Evolutionary conservation across 306 rosid species (phyloP).

Genomic region (Spatholobus suberectus): DNA sequence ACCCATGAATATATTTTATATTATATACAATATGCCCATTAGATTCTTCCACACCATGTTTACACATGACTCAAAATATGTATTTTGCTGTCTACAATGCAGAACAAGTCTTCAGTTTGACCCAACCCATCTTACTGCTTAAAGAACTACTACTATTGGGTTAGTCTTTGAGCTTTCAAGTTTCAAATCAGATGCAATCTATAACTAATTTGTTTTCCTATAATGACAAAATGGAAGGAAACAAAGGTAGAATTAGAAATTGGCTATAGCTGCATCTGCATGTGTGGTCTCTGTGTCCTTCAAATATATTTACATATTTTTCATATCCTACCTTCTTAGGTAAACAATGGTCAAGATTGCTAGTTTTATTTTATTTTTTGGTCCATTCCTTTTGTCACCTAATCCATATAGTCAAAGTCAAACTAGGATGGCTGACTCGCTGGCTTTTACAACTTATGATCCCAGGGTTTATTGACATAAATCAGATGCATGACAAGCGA

Average conservation of each 20-base stretch:
- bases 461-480: constrained; percentile 7
- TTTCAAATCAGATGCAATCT: constrained; percentile 15
- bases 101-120: not conserved
- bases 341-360: not conserved
- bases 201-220: constrained; percentile 6
- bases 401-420: not conserved
- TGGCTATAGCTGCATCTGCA: not conserved
- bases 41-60: constrained; percentile 7
- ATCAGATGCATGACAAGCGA: not conserved
- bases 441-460: not conserved
- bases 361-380: not conserved
- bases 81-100: not conserved
- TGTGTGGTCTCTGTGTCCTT: not conserved
- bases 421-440: not conserved
- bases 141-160: not conserved
- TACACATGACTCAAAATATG: not conserved
- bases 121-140: not conserved
- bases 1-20: not conserved
- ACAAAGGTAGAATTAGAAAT: not conserved
- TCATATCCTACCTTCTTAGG: not conserved
- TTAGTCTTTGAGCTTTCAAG: not conserved
- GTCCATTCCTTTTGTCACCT: not conserved
- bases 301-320: not conserved
- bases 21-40: not conserved
- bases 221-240: not conserved